phyloP scores from a whole-genome alignment of 352 stramenopile genomes.

The Phytopythium chamaehyphon region DNA sequence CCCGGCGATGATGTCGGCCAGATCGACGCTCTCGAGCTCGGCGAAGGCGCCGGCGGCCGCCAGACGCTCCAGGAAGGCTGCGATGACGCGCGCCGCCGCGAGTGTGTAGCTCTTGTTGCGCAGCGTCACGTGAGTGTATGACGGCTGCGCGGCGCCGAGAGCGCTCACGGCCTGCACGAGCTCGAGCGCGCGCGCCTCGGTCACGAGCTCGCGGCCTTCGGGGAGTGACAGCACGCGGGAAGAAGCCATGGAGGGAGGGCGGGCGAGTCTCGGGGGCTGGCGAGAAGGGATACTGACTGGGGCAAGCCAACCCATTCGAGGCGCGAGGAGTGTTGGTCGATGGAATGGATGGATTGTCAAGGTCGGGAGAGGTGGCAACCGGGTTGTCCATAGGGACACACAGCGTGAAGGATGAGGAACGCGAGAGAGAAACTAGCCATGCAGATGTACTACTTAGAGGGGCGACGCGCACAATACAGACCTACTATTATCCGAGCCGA shows the following conservation, averaged over 20 bases:
- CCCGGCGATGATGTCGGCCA: slow-evolving; percentile 86
- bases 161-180: slow-evolving; percentile 55
- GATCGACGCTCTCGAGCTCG: slow-evolving; percentile 71
- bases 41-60: slow-evolving; percentile 43
- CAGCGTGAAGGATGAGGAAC: no score
- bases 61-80: slow-evolving; percentile 59
- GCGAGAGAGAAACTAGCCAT: no score
- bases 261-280: not conserved
- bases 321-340: no score
- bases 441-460: not conserved
- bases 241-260: not conserved
- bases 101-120: slow-evolving; percentile 89
- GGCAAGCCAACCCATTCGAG: no score
- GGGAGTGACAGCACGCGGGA: slow-evolving; percentile 52
- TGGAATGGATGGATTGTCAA: no score
- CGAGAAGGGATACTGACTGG: not conserved
- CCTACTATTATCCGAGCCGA: slow-evolving; percentile 5
- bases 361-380: no score
- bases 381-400: no score
- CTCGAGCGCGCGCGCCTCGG: slow-evolving; percentile 59
- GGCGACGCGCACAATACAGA: slow-evolving; percentile 4
- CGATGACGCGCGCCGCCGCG: slow-evolving; percentile 68
- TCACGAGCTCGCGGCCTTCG: slow-evolving; percentile 78
- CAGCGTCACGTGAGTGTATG: slow-evolving; percentile 80
- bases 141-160: slow-evolving; percentile 17